phyloP scores from a whole-genome alignment of 2,329 filamentous ascomycete genomes.

The Calonectria multiphialidica region DNA sequence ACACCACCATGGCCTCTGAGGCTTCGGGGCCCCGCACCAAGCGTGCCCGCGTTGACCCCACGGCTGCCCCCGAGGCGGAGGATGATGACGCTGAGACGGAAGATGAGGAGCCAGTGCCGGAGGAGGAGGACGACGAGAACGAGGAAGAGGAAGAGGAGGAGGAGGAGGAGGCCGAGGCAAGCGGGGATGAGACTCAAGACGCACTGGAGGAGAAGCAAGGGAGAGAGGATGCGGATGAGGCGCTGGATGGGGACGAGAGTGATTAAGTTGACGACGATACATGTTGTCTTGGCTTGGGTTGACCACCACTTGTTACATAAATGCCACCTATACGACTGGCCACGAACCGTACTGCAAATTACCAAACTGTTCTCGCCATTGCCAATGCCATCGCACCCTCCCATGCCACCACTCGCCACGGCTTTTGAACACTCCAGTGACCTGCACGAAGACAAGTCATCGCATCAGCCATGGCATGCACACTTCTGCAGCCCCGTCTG shows the following conservation, averaged over 20 bases:
- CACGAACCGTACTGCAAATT: not conserved
- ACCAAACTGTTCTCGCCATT: not conserved
- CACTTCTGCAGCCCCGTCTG: no score
- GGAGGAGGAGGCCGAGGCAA: conserved; percentile 56
- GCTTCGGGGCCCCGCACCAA: conserved; percentile 54
- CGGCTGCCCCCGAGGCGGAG: conserved; percentile 50
- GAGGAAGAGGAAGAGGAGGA: conserved; percentile 58
- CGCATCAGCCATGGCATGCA: no score
- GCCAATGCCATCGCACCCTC: no score
- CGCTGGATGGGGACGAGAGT: conserved; percentile 72
- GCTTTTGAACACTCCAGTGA: no score
- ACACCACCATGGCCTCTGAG: conserved; percentile 48
- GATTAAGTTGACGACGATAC: conserved; percentile 52
- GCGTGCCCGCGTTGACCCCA: conserved; percentile 61
- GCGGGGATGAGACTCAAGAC: conserved; percentile 67
- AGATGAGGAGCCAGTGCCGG: conserved; percentile 58
- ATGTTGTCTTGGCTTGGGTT: not conserved
- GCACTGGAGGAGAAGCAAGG: conserved; percentile 62
- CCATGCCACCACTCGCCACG: no score
- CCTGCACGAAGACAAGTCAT: no score
- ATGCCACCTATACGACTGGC: not conserved
- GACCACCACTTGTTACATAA: not conserved
- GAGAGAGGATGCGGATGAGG: conserved; percentile 68
- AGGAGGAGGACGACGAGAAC: conserved; percentile 62
- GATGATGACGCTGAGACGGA: conserved; percentile 52